These are phyloP conservation scores for Oryza australiensis DNA, from an alignment of 176 grass and related monocot genomes.

Conservation along the genomic window DNA sequence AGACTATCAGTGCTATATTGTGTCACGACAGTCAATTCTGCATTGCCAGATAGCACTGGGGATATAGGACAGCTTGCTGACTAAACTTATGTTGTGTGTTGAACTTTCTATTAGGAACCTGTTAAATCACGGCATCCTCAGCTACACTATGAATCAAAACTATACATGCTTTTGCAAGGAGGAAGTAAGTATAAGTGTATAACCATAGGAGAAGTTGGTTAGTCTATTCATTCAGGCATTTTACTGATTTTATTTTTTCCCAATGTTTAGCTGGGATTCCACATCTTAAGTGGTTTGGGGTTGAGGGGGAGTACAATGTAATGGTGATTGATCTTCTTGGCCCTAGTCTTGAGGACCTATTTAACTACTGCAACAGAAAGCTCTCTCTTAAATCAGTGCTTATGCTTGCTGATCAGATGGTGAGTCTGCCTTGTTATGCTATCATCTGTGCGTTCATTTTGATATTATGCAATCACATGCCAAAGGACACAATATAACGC, in stretches of 20 bases:
- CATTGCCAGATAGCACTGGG: background rate
- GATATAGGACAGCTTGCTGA: constrained; percentile 1
- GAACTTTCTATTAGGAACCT: constrained; percentile 52
- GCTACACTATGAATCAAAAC: constrained; percentile 79
- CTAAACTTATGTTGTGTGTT: constrained; percentile 4
- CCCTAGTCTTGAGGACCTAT: constrained; percentile 79
- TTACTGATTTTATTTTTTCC: constrained; percentile 23
- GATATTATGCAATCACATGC: constrained; percentile 1
- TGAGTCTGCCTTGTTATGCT: constrained; percentile 25
- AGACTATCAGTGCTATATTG: background rate
- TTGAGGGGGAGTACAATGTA: constrained; percentile 81
- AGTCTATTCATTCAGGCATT: background rate
- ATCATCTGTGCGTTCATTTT: constrained; percentile 20
- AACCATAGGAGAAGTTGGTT: background rate
- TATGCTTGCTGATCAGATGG: constrained; percentile 90
- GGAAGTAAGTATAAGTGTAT: constrained; percentile 49
- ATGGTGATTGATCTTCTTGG: constrained; percentile 88
- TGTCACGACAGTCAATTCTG: background rate
- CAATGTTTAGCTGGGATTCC: constrained; percentile 55
- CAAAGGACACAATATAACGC: background rate
- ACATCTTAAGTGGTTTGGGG: constrained; percentile 84
- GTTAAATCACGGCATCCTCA: constrained; percentile 66
- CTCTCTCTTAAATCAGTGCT: constrained; percentile 83
- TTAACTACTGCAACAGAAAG: constrained; percentile 84
- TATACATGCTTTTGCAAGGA: constrained; percentile 75